phyloP scores from a whole-genome alignment of 345 rosid species.

The Hibiscus tridactylites region DNA sequence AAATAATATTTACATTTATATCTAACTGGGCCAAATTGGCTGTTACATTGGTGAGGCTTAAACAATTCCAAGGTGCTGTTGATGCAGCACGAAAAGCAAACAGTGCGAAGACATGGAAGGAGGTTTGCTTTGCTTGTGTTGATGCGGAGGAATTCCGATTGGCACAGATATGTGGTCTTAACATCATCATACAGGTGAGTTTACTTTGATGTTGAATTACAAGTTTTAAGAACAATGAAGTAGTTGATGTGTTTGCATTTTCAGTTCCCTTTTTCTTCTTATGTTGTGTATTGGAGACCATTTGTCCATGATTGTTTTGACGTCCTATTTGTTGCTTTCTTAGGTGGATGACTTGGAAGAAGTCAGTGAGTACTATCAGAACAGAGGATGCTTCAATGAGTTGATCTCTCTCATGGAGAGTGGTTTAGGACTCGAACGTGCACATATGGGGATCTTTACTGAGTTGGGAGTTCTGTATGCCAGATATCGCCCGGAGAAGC shows the following conservation, averaged over 20 bases:
- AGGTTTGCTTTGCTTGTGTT: constrained; percentile 98
- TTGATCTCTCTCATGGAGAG: constrained; percentile 98
- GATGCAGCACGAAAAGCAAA: constrained; percentile 98
- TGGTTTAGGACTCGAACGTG: constrained; percentile 95
- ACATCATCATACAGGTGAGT: constrained; percentile 81
- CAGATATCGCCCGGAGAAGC: constrained; percentile 90
- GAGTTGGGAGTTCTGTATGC: constrained; percentile 98
- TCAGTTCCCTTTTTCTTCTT: not conserved
- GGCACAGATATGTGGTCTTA: constrained; percentile 97
- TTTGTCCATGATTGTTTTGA: not conserved
- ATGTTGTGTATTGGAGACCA: not conserved
- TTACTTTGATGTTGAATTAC: not conserved
- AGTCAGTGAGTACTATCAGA: constrained; percentile 94
- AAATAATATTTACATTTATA: constrained; percentile 87
- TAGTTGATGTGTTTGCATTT: not conserved
- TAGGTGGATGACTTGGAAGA: constrained; percentile 98
- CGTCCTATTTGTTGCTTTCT: constrained; percentile 1
- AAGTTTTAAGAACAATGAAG: not conserved
- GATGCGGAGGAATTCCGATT: constrained; percentile 96
- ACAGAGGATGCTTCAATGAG: constrained; percentile 94
- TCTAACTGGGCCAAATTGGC: constrained; percentile 99
- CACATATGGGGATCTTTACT: constrained; percentile 98
- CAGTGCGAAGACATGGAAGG: constrained; percentile 99
- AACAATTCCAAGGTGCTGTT: constrained; percentile 97
- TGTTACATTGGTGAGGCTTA: constrained; percentile 80